Percentiles rank a stretch among this genome's conserved stretches.
phyloP scores from a whole-genome alignment of 306 rosid species.

The Pyrus bretschneideri region DNA sequence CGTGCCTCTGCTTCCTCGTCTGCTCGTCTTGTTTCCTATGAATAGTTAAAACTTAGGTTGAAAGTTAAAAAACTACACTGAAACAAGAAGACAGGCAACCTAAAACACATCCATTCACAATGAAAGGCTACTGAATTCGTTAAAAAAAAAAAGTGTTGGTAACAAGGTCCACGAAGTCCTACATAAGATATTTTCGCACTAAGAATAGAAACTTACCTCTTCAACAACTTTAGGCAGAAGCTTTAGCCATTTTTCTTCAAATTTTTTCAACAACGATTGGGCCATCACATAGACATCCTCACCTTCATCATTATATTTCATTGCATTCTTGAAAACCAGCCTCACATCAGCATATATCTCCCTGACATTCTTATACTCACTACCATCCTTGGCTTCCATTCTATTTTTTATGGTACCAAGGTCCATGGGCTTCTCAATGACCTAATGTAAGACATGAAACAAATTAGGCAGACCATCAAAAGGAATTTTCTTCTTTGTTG shows the following conservation, averaged over 20 bases:
- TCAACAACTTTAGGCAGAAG: constrained; percentile 88
- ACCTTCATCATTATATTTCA: constrained; percentile 81
- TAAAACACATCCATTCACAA: background rate
- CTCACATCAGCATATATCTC: constrained; percentile 89
- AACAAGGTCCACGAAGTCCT: background rate
- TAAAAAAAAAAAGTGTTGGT: background rate
- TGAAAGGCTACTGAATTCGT: background rate
- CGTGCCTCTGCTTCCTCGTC: constrained; percentile 82
- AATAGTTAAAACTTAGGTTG: background rate
- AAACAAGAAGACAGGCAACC: background rate
- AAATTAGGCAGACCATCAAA: background rate
- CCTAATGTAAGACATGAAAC: constrained; percentile 34
- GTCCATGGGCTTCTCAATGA: constrained; percentile 99
- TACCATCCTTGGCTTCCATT: constrained; percentile 76
- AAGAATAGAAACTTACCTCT: constrained; percentile 47
- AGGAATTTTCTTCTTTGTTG: background rate
- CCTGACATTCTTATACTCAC: constrained; percentile 73
- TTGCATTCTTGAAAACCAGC: constrained; percentile 37
- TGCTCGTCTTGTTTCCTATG: constrained; percentile 72
- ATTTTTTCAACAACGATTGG: constrained; percentile 68
- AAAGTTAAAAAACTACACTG: background rate
- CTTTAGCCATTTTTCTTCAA: constrained; percentile 93
- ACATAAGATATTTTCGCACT: constrained; percentile 6
- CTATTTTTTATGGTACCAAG: constrained; percentile 71
- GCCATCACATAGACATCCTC: constrained; percentile 97